Percentiles rank a stretch among this genome's conserved stretches.
Conservation (phyloP, 1,284 basidiomycete genomes). For the Apiotrichum gamsii region DNA sequence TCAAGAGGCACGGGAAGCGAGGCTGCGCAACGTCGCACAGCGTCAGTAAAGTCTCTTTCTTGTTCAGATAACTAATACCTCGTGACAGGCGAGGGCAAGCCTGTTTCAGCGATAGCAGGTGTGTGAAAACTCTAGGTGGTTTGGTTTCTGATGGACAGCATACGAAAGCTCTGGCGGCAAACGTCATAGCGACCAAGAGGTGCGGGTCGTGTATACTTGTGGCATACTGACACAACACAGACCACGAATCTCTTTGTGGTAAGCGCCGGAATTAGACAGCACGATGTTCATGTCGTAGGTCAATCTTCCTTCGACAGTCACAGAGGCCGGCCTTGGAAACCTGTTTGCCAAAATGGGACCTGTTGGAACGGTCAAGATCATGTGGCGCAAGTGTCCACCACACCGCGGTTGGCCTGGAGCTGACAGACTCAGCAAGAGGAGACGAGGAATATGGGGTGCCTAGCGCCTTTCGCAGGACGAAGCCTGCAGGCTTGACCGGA, state of each 20-base stretch:
- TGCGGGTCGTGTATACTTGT: slow-evolving; percentile 8
- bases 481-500: slow-evolving; percentile 73
- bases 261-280: slow-evolving; percentile 3
- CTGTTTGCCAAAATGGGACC: slow-evolving; percentile 66
- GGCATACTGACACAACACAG: too few relatives aligned
- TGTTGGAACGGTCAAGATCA: slow-evolving; percentile 65
- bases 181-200: slow-evolving; percentile 28
- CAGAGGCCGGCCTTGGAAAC: slow-evolving; percentile 72
- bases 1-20: slow-evolving; percentile 79
- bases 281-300: slow-evolving; percentile 20
- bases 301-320: slow-evolving; percentile 76
- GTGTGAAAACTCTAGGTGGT: too few relatives aligned
- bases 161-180: slow-evolving; percentile 20
- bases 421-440: neutral
- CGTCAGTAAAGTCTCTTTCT: too few relatives aligned
- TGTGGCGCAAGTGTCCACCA: slow-evolving; percentile 78
- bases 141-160: too few relatives aligned
- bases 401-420: slow-evolving; percentile 24
- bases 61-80: too few relatives aligned
- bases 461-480: slow-evolving; percentile 49
- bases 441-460: neutral
- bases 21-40: slow-evolving; percentile 59
- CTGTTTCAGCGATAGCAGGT: slow-evolving; percentile 82
- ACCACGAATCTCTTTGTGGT: slow-evolving; percentile 93
- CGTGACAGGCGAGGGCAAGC: slow-evolving; percentile 53